Conservation (phyloP, 768 basidiomycete genomes). For the Suillus occidentalis region DNA sequence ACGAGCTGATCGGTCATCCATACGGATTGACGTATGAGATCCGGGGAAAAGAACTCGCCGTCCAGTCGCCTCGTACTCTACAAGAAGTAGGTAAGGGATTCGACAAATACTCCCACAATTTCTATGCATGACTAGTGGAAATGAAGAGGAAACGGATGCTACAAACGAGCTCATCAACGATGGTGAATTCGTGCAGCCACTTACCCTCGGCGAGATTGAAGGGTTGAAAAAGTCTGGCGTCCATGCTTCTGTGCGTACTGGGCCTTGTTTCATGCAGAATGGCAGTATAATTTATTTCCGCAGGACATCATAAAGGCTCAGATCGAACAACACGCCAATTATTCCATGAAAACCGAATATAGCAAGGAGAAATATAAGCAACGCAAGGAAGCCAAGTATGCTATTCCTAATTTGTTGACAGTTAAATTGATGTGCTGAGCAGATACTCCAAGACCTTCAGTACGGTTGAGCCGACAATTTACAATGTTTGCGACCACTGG, state of each 20-base stretch:
- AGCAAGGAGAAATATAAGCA: conserved; percentile 99
- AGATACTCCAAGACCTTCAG: conserved; percentile 89
- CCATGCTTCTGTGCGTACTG: conserved; percentile 64
- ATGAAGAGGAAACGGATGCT: conserved; percentile 90
- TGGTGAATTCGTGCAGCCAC: conserved; percentile 76
- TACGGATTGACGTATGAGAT: conserved; percentile 93
- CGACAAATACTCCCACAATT: conserved; percentile 1
- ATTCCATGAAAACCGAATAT: conserved; percentile 93
- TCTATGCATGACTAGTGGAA: background rate
- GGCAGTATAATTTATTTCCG: conserved; percentile 13
- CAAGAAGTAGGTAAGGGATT: conserved; percentile 70
- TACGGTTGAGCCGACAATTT: conserved; percentile 82
- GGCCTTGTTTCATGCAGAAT: conserved; percentile 4
- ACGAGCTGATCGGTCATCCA: conserved; percentile 76
- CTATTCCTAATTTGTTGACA: conserved; percentile 4
- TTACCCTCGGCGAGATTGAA: conserved; percentile 84
- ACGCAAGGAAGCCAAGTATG: conserved; percentile 94
- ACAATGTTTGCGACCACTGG: conserved; percentile 89
- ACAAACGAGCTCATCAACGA: conserved; percentile 97
- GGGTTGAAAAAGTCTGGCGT: conserved; percentile 78
- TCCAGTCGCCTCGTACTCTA: conserved; percentile 60
- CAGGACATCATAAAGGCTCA: conserved; percentile 96
- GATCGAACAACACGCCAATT: conserved; percentile 91
- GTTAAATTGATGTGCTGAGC: conserved; percentile 6
- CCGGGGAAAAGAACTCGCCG: conserved; percentile 62